Conservation (phyloP, 345 rosid species). For the Eucalyptus tenuipes region DNA sequence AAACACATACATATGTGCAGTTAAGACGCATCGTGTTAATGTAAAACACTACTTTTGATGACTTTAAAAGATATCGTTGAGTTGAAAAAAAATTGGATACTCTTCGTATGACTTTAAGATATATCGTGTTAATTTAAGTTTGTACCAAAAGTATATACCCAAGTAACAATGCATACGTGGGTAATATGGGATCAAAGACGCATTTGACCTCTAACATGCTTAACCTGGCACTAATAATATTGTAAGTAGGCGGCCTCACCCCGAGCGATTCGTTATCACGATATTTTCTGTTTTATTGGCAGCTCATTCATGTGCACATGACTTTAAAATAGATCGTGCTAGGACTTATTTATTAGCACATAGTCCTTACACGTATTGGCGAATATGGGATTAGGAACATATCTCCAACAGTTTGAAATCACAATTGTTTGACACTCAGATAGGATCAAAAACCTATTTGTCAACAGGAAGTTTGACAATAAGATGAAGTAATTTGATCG, state of each 20-base stretch:
- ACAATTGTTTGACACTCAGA: neutral
- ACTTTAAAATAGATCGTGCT: neutral
- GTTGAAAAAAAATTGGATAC: neutral
- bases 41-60: neutral
- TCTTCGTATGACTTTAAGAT: neutral
- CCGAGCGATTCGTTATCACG: neutral
- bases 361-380: neutral
- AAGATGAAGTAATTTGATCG: neutral
- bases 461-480: neutral
- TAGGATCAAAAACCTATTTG: neutral
- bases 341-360: neutral
- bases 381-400: neutral
- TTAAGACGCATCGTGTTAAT: neutral
- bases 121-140: neutral
- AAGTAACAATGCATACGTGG: neutral
- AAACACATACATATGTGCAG: neutral
- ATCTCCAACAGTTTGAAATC: neutral
- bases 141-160: neutral
- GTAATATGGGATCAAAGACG: neutral
- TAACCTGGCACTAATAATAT: neutral
- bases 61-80: neutral
- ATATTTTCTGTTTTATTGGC: neutral
- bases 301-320: neutral
- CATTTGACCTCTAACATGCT: neutral
- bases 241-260: neutral